Base-by-base conservation (phyloP, 2,329 filamentous ascomycete genomes). In the Conoideocrella luteorostrata region DNA sequence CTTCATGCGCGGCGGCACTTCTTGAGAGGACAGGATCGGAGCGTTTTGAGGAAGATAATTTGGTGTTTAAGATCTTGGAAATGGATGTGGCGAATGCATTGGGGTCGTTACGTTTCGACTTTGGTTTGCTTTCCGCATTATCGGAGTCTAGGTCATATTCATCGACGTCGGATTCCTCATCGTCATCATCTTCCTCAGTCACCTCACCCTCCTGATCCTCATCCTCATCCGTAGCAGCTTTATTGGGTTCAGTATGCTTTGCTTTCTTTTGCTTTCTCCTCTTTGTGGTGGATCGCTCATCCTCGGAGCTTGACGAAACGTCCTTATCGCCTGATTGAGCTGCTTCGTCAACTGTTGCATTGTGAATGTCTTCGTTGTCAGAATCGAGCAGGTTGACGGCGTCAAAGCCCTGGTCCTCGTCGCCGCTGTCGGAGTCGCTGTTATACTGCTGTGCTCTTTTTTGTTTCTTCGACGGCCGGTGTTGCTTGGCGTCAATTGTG, bases 11-110 rank as follows among this genome's bases (percentile, higher is more conserved):
- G 10, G 77, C 77, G 48, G 79, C 81, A 61, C 85, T 91, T 56
- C 93, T 84, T 5, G 90, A 84, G 4, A 98, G 75, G n/a, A 98
- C 87, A 0, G 93, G 93, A 61, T 98, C 93, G 43, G 82, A 75
- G 20, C 90, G 85, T 60, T 88, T 88, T 24, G 85, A 78, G 7
- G 79, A 81, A 2, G 89, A 84, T 9, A 97, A 75, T 67, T 97
- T 97, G 39, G 88, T 91, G 44, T 82, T 82, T 35, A 98, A 76
- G 61, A 98, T 96, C 65, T 93, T 95, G 53, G 86, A 85, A 56
- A 98, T 88, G 40, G 89, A 95, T 2, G 84, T 95, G 20, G 91
- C 88, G 64, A 98, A 97, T 41, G 88, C 89, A 50, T 77, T 72
- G 3, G 93, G 90, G 64, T 98, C 91, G 67, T 95, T 95, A 59